Evolutionary conservation across 2,329 filamentous ascomycete species (phyloP), one percentile per base, ranked within the genome.

Genomic region (Colletotrichum sp.): DNA sequence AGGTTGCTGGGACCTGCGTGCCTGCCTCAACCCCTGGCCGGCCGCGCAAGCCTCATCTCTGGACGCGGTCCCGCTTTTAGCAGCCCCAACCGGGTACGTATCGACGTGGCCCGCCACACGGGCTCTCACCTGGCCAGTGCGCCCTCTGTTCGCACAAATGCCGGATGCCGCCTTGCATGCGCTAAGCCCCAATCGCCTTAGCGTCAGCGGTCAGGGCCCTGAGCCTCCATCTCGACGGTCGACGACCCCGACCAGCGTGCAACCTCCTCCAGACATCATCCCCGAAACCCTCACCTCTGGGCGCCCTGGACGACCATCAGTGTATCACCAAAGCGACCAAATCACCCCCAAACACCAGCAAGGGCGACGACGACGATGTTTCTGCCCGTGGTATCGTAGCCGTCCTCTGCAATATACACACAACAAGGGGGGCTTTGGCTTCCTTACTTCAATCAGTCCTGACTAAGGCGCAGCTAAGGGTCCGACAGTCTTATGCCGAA

Each of bases 41-140:
- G 72, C 72, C 72, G n/a, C 72, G 72, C 72, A 74, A 74, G 67
- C 72, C 72, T 67, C 72, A 71, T 66, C 60, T 71, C 48, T 71
- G 60, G 60, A 26, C 18, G 34, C 26, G 66, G 48, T 21, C 43
- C 68, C 72, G 38, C 43, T 72, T 71, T 61, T 72, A 72, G 73
- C 24, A 57, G 52, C 38, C 57, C 28, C 24, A 63, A 30, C 21
- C 16, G 36, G 36, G 15, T 18, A 38, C 36, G 36, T 38, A 38
- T 38, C 36, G 18, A 48, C 5, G 30, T 52, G 57, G 52, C 3
- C 43, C 68, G 21, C n/a, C 55, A n/a, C 48, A 28, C 5, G 61
- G 43, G 30, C 38, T 18, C 16, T 9, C 13, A 1, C 3, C 16
- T 30, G 68, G 30, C n/a, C 34, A 30, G 61, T 75, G 67, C 57